Conservation (phyloP, 352 stramenopile species). For the Pilasporangium apinafurcum region DNA sequence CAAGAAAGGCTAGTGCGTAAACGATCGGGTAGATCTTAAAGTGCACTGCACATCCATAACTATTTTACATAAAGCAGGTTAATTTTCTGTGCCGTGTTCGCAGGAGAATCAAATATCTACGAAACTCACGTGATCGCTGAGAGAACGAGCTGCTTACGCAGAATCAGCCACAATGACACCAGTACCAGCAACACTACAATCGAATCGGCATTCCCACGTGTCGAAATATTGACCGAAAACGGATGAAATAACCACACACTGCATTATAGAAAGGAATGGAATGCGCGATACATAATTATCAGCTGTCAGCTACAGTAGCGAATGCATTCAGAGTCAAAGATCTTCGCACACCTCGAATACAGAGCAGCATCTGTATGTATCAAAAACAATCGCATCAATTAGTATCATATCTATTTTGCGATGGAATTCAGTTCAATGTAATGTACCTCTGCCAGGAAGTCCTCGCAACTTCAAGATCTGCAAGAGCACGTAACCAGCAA, state of each 20-base stretch:
- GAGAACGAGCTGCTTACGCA: conserved; percentile 72
- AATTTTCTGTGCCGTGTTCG: not conserved
- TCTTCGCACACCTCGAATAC: conserved; percentile 39
- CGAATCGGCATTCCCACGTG: conserved; percentile 95
- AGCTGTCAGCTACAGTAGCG: not conserved
- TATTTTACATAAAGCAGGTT: conserved; percentile 11
- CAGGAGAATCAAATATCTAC: not conserved
- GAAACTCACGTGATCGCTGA: conserved; percentile 54
- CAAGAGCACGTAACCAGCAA: conserved; percentile 88
- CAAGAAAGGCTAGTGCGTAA: conserved; percentile 88
- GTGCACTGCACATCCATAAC: conserved; percentile 95
- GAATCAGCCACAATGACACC: conserved; percentile 81
- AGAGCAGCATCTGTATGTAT: conserved; percentile 35
- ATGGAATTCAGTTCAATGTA: not conserved
- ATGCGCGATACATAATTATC: not conserved
- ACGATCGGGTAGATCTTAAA: conserved; percentile 99
- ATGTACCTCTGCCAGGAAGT: conserved; percentile 38
- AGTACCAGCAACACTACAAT: conserved; percentile 93
- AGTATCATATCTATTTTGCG: no score
- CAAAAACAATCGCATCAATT: not conserved
- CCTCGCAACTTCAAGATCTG: conserved; percentile 67
- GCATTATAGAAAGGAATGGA: not conserved
- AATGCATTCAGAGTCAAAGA: not conserved
- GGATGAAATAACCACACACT: conserved; percentile 97
- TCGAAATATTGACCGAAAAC: conserved; percentile 98